phyloP scores from a whole-genome alignment of 345 rosid genomes.

The Toxicodendron radicans region DNA sequence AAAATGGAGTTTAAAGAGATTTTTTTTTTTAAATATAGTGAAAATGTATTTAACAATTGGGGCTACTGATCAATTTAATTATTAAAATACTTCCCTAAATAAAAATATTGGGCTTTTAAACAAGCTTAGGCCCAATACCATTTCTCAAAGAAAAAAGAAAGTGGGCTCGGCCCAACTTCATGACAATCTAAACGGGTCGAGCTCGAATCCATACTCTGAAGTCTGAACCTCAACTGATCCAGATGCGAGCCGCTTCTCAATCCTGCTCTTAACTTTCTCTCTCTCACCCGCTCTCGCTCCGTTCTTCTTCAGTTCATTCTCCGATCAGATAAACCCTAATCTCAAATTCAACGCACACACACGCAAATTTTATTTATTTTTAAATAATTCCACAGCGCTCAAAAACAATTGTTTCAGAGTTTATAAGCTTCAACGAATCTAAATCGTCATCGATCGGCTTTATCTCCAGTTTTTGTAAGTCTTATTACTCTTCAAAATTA shows the following conservation, averaged over 20 bases:
- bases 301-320: conserved; percentile 1
- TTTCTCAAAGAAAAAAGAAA: too few species aligned
- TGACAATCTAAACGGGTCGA: background rate
- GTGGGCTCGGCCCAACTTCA: background rate
- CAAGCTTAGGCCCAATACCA: too few species aligned
- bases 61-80: too few species aligned
- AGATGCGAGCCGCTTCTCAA: background rate
- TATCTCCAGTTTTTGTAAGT: background rate
- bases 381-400: background rate
- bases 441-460: background rate
- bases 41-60: too few species aligned
- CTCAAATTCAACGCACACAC: background rate
- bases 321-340: conserved; percentile 25
- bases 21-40: too few species aligned
- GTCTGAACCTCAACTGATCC: background rate
- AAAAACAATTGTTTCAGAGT: background rate
- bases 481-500: background rate
- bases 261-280: background rate
- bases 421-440: background rate
- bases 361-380: too few species aligned
- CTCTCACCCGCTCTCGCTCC: background rate
- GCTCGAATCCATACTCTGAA: background rate
- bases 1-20: too few species aligned
- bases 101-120: too few species aligned
- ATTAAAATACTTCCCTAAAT: too few species aligned